Evolutionary conservation across 345 rosid genomes (phyloP), one percentile per base, ranked within the genome.

Genomic region (Kernera saxatilis): DNA sequence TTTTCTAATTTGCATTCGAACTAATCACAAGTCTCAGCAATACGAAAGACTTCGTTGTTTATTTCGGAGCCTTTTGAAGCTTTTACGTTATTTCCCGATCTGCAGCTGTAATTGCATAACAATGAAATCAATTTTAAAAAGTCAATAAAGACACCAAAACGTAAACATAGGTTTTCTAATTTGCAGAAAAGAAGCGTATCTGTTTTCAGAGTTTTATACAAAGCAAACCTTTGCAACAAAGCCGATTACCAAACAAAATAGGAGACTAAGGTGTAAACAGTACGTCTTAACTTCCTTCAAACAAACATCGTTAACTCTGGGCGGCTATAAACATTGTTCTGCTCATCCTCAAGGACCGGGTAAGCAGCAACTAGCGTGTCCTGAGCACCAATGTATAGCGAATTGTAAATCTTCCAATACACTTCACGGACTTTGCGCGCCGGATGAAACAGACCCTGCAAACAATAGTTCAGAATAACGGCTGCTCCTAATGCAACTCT

Each of bases 361-460:
- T 92, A 92, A 3, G 99, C 87, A 1, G 99, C 97, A 30, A 95
- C 99, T 5, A 95, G 92, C 5, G 99, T 81, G 67, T 95, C 98
- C 70, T 92, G 98, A 8, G 93, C 33, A 63, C 99, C 99, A 18
- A 95, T 92, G 57, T 95, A 95, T 9, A 95, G 90, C 1, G 98
- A 90, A 68, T 95, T 95, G 76, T 95, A 95, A 6, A 95, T 95
- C 87, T 92, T 95, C 99, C 99, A 95, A 82, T 95, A 95, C 13
- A 95, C 99, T 76, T 95, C 98, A 68, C 99, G 84, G 59, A 95
- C 99, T 80, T 95, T 95, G 58, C 99, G 78, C 0, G 99, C 98
- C 23, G 99, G 99, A 78, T 95, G 99, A 80, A 95, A 95, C 72
- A 95, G 81, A 44, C 99, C 99, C 82, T 95, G 98, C 32, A 95